Evolutionary conservation across 179 eudicot genomes (phyloP).

Genomic region (Silene noctiflora): DNA sequence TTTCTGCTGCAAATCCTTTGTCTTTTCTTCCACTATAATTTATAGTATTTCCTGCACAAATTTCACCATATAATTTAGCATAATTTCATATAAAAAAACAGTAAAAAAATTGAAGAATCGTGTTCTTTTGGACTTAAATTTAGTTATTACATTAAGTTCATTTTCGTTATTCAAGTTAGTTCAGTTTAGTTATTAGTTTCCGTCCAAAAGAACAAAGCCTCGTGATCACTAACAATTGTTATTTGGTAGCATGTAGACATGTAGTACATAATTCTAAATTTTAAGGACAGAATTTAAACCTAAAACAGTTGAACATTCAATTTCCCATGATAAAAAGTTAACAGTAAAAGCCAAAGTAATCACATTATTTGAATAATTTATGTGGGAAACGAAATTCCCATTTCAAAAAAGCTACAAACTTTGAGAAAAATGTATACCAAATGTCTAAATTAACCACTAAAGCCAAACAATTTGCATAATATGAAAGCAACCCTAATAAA

Average conservation of each 20-base stretch:
- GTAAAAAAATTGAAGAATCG: too few relatives aligned
- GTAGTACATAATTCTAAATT: background rate
- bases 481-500: background rate
- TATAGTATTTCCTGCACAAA: constrained; percentile 8
- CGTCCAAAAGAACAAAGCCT: too few relatives aligned
- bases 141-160: too few relatives aligned
- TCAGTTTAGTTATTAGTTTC: background rate
- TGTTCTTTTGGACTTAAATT: background rate
- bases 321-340: background rate
- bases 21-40: constrained; percentile 11
- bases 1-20: constrained; percentile 12
- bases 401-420: constrained; percentile 13
- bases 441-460: background rate
- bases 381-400: constrained; percentile 6
- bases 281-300: background rate
- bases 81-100: too few relatives aligned
- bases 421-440: background rate
- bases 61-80: background rate
- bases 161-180: too few relatives aligned
- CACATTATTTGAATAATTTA: background rate
- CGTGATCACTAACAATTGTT: background rate
- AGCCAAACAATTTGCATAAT: background rate
- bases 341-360: background rate
- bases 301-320: background rate
- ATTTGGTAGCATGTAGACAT: too few relatives aligned